Evolutionary conservation across 2,329 filamentous ascomycete genomes (phyloP), one percentile per base, ranked within the genome.

Genomic region (Corynespora cassiicola): DNA sequence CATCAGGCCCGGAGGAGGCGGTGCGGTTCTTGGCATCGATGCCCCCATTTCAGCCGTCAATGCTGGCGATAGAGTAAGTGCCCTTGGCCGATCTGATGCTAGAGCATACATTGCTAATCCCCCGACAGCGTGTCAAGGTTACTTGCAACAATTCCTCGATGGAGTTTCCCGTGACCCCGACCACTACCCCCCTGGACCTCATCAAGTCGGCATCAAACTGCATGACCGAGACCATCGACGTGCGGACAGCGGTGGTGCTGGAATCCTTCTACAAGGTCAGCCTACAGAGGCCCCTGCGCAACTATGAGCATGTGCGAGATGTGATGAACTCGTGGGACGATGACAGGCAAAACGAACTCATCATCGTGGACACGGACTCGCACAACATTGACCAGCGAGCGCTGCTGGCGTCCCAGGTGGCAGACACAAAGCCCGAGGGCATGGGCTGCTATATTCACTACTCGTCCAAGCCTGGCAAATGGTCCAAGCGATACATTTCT

Each of bases 241-340:
- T 84, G 0, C 72, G 78, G 8, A 80, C 77, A 9, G 86, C 85
- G 35, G 77, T 94, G n/a, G 66, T 96, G 8, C 69, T 90, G 12
- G 92, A 97, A 66, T 82, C 79, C 14, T 96, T 90, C 63, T 73
- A 77, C 14, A 79, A 84, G 28, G 78, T 94, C 1, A 89, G 89
- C 19, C 76, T 97, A 2, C 88, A 95, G 65, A 83, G 92, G 24
- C 86, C 88, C 1, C 71, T 97, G 17, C 86, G 92, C 25, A 85
- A 84, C 24, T 96, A 96, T 63, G 92, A 97, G 71, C 83, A 82
- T 46, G 80, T 97, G 20, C 82, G 89, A 43, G 89, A 96, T 57
- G 81, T 96, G 15, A 81, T 96, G 78, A 95, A 95, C 65, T 95
- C 90, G 0, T 97, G 92, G 92, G 88, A 95, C 45, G 76, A 79